Evolutionary conservation across 305 asterid species (phyloP), one percentile per base, ranked within the genome.

Genomic region (Solanum chacoense): DNA sequence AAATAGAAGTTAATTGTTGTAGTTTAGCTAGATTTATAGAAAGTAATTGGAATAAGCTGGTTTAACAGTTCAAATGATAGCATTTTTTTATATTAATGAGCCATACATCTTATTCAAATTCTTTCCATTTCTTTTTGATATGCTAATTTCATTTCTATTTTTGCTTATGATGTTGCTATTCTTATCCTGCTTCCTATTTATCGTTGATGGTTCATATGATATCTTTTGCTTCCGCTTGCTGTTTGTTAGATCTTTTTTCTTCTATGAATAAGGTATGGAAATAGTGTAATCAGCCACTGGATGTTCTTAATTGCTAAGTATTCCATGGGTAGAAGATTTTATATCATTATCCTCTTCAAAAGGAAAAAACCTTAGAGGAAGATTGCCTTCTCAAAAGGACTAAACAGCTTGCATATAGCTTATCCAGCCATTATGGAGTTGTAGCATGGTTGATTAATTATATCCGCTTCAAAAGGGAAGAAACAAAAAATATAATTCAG

Each of bases 1-100:
- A 73, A 88, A 45, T 95, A 94, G 95, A 88, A 87, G 42, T 87
- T 87, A 42, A 75, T 87, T 87, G 76, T 75, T 24, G 86, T 74
- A 74, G 85, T 75, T 73, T 75, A 87, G 81, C 36, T 40, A 31
- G 71, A 76, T 50, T 74, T 87, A 31, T 55, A 87, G 85, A 35
- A 77, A 37, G 84, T 75, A 32, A 50, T 32, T 32, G 72, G 75
- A 87, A 87, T 87, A 87, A 87, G 36, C 38, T 40, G 74, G 65
- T 86, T 86, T 42, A 73, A 74, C 78, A 87, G 74, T 87, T 74
- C 84, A 32, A 42, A 87, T 67, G 74, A 42, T 45, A 87, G 89
- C 36, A 87, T 72, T 87, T 87, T 87, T 32, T 83, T 7, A 55
- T 84, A 84, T 84, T 55, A 84, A 84, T 55, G 87, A 84, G 74